phyloP scores from a whole-genome alignment of 768 basidiomycete genomes.

The Boletus sp. region DNA sequence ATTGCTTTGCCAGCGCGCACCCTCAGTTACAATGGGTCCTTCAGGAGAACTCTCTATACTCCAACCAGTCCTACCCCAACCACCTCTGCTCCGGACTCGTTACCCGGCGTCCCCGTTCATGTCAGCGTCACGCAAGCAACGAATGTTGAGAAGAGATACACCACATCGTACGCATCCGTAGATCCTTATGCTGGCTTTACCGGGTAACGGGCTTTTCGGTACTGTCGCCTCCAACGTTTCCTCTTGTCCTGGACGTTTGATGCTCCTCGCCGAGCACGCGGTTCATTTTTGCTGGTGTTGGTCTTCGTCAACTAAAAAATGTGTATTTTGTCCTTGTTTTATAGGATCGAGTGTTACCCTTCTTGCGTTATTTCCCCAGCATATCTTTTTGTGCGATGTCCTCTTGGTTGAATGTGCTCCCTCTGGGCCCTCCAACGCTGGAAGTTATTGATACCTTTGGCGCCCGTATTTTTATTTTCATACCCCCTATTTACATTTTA shows the following conservation, averaged over 20 bases:
- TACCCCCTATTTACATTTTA: slow-evolving; percentile 11
- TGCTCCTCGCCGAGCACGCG: neutral
- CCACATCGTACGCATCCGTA: slow-evolving; percentile 22
- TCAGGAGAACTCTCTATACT: slow-evolving; percentile 30
- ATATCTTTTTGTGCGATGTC: slow-evolving; percentile 1
- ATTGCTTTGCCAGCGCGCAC: slow-evolving; percentile 29
- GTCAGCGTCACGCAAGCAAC: slow-evolving; percentile 8
- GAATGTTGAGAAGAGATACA: slow-evolving; percentile 23
- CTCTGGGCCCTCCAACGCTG: neutral
- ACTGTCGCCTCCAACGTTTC: neutral
- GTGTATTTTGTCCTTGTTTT: slow-evolving; percentile 15
- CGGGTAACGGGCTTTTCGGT: slow-evolving; percentile 5
- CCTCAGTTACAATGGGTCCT: slow-evolving; percentile 22
- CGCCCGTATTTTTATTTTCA: slow-evolving; percentile 9
- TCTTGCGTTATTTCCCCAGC: neutral
- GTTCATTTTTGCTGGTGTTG: neutral
- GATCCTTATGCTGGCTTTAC: slow-evolving; percentile 22
- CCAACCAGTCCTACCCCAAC: slow-evolving; percentile 19
- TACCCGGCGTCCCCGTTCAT: neutral
- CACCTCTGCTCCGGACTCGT: slow-evolving; percentile 8
- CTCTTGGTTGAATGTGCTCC: neutral
- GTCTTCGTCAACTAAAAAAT: slow-evolving; percentile 7
- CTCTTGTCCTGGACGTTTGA: neutral
- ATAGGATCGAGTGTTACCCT: slow-evolving; percentile 2
- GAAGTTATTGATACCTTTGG: slow-evolving; percentile 22